These are phyloP conservation scores for Malus orientalis DNA, from an alignment of 306 rosid genomes.

Conservation along the genomic window DNA sequence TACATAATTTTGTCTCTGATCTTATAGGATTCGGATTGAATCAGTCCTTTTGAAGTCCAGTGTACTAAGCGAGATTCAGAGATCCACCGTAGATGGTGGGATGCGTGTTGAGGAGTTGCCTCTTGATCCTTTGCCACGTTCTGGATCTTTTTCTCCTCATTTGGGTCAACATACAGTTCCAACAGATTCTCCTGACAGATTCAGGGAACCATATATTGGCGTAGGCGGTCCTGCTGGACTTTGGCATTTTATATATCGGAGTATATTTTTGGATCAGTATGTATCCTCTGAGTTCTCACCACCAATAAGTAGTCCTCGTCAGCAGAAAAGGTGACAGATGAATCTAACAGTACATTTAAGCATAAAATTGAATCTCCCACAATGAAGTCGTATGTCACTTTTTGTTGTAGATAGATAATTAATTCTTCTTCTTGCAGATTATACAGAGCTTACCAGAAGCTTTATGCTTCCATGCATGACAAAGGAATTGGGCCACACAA, in stretches of 20 bases:
- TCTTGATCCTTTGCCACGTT: conserved; percentile 43
- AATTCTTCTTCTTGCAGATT: conserved; percentile 43
- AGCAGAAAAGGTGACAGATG: conserved; percentile 65
- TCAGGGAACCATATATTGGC: conserved; percentile 41
- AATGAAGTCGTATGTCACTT: not conserved
- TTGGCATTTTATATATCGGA: conserved; percentile 94
- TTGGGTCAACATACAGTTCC: conserved; percentile 48
- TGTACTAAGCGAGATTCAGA: conserved; percentile 80
- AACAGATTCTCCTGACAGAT: conserved; percentile 62
- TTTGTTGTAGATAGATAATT: conserved; percentile 18
- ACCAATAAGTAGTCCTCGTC: conserved; percentile 55
- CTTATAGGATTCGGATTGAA: conserved; percentile 73
- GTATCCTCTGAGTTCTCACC: conserved; percentile 86
- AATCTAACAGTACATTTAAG: not conserved
- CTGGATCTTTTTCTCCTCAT: conserved; percentile 46
- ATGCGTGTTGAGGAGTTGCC: conserved; percentile 89
- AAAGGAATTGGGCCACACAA: conserved; percentile 83
- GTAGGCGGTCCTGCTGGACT: conserved; percentile 79
- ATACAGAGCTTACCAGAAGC: conserved; percentile 78
- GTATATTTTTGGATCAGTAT: conserved; percentile 85
- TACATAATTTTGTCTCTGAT: conserved; percentile 20
- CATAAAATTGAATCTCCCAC: conserved; percentile 2
- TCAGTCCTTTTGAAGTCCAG: conserved; percentile 76
- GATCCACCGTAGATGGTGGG: conserved; percentile 83
- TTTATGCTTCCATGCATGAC: conserved; percentile 83